Evolutionary conservation across 1,284 basidiomycete species (phyloP).

Genomic region (Butyriboletus appendiculatus): DNA sequence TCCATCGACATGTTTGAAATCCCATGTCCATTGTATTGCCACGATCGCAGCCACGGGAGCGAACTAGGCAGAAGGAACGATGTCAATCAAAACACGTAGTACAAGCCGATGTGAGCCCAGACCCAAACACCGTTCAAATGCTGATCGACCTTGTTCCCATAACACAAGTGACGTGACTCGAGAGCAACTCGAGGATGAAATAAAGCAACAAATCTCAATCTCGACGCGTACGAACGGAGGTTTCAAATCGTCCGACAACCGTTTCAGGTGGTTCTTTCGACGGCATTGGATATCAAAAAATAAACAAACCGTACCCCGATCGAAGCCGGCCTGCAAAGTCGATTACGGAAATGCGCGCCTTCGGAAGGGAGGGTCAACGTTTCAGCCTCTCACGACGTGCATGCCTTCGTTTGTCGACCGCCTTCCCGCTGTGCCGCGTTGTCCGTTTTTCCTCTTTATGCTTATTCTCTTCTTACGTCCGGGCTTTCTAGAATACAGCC

Average conservation of each 20-base stretch:
- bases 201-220: not conserved
- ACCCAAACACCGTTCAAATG: too few relatives aligned
- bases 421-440: not conserved
- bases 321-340: constrained; percentile 2
- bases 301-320: not conserved
- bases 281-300: not conserved
- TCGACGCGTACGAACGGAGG: not conserved
- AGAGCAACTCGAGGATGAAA: not conserved
- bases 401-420: not conserved
- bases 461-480: not conserved
- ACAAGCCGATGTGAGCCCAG: not conserved
- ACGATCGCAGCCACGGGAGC: not conserved
- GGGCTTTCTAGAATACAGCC: not conserved
- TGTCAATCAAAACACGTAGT: constrained; percentile 3
- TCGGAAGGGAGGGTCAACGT: too few relatives aligned
- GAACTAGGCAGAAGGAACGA: not conserved
- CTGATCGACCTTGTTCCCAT: not conserved
- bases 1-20: not conserved
- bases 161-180: not conserved
- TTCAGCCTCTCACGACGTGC: not conserved
- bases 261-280: constrained; percentile 14
- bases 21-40: not conserved
- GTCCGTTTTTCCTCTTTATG: not conserved
- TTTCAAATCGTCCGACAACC: constrained; percentile 12
- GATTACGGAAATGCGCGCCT: not conserved